Evolutionary conservation across 1,284 basidiomycete genomes (phyloP).

Genomic region (Moesziomyces globuligerus): DNA sequence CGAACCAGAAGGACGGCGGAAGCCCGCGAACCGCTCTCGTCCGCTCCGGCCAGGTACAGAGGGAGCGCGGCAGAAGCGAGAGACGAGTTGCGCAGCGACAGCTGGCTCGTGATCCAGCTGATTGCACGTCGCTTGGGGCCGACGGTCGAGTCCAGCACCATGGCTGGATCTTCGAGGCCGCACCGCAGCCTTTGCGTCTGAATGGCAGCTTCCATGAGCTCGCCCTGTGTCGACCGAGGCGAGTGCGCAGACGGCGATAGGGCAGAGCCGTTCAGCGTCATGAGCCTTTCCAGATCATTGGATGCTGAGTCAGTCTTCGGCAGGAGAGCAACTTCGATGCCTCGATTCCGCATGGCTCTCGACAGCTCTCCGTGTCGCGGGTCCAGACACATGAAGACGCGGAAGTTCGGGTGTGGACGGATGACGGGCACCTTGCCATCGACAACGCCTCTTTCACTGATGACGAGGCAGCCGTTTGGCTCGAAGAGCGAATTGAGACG

Average conservation of each 20-base stretch:
- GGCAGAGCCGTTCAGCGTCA: constrained; percentile 14
- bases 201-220: constrained; percentile 34
- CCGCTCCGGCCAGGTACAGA: constrained; percentile 10
- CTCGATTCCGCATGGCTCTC: constrained; percentile 97
- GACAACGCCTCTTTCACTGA: constrained; percentile 90
- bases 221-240: constrained; percentile 10
- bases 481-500: constrained; percentile 97
- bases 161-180: constrained; percentile 10
- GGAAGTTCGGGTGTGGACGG: constrained; percentile 85
- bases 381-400: constrained; percentile 93
- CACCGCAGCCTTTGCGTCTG: constrained; percentile 15
- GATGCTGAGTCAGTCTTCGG: constrained; percentile 7
- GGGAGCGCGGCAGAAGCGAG: constrained; percentile 24
- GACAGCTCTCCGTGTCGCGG: constrained; percentile 92
- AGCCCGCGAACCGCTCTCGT: constrained; percentile 13
- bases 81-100: constrained; percentile 23
- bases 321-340: constrained; percentile 78
- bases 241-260: neutral
- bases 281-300: constrained; percentile 30
- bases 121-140: constrained; percentile 9
- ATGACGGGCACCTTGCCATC: constrained; percentile 80
- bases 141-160: neutral
- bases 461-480: constrained; percentile 78
- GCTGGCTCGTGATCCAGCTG: constrained; percentile 22
- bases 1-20: constrained; percentile 21